A percentile compares a stretch with the other conserved stretches of the same genome.
Conservation (phyloP, 306 rosid species). For the Luffa aegyptiaca region DNA sequence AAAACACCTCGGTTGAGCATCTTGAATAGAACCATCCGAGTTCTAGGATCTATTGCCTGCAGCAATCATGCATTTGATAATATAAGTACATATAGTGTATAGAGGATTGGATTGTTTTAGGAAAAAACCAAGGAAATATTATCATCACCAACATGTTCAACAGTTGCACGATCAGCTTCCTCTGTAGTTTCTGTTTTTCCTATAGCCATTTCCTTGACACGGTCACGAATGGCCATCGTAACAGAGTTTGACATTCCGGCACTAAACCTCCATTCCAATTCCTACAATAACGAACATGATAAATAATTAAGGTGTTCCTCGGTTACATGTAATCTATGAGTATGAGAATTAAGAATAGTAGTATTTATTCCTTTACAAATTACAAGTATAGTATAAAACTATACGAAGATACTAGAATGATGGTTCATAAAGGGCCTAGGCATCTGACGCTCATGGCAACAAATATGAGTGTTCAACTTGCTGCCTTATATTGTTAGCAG, state of each 20-base stretch:
- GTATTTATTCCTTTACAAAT: no score
- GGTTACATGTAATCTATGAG: background rate
- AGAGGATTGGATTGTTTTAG: background rate
- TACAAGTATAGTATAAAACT: no score
- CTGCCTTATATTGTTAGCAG: background rate
- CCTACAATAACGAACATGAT: constrained; percentile 37
- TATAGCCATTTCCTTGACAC: constrained; percentile 68
- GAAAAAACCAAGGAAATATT: background rate
- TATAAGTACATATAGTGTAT: background rate
- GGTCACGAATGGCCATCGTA: constrained; percentile 72
- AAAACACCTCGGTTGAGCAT: constrained; percentile 84
- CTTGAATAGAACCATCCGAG: constrained; percentile 80
- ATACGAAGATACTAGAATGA: background rate
- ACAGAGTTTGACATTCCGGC: constrained; percentile 85
- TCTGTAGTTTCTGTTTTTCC: constrained; percentile 78
- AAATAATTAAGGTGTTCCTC: background rate
- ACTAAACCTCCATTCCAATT: constrained; percentile 79
- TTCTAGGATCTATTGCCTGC: constrained; percentile 95
- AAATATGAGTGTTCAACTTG: background rate
- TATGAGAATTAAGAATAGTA: background rate
- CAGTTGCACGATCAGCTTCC: constrained; percentile 93
- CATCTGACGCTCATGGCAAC: background rate
- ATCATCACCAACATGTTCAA: constrained; percentile 58
- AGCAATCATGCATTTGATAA: background rate
- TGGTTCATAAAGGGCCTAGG: background rate